Evolutionary conservation across 139 green algal species (phyloP).

Genomic region (Micractinium conductrix): DNA sequence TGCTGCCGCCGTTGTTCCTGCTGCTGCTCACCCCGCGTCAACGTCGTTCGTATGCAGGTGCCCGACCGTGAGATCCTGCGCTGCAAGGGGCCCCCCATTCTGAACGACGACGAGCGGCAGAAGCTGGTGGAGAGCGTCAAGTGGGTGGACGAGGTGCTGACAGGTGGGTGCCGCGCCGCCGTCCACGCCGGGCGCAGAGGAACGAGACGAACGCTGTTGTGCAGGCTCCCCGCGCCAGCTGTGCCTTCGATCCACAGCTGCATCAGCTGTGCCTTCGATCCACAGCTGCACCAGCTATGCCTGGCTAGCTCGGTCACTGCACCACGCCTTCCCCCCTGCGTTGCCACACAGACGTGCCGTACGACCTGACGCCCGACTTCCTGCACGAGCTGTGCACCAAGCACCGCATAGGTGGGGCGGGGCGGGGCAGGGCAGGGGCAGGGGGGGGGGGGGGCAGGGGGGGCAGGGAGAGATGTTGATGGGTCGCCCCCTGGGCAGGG

Average conservation of each 20-base stretch:
- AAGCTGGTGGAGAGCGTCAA: slow-evolving; percentile 92
- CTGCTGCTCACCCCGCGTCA: no score
- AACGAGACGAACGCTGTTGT: no score
- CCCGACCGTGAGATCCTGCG: slow-evolving; percentile 93
- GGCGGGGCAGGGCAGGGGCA: no score
- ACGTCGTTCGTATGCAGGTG: no score
- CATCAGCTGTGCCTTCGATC: no score
- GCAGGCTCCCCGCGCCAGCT: no score
- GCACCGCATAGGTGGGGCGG: no score
- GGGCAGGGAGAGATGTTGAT: no score
- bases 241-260: neutral
- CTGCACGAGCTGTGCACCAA: slow-evolving; percentile 93
- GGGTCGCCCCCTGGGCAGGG: no score
- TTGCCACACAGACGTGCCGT: slow-evolving; percentile 94
- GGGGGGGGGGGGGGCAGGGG: no score
- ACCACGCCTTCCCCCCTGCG: neutral
- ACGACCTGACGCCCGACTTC: slow-evolving; percentile 95
- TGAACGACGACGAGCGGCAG: slow-evolving; percentile 89
- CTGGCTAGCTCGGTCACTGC: neutral
- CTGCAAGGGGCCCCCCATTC: slow-evolving; percentile 93
- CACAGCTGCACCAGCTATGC: neutral
- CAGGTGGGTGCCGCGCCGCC: slow-evolving; percentile 38
- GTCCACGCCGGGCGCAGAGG: no score
- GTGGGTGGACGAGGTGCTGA: slow-evolving; percentile 98
- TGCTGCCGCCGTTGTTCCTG: no score